Evolutionary conservation across 1,284 basidiomycete genomes (phyloP), one percentile per base, ranked within the genome.

Genomic region (Megacollybia platyphylla): DNA sequence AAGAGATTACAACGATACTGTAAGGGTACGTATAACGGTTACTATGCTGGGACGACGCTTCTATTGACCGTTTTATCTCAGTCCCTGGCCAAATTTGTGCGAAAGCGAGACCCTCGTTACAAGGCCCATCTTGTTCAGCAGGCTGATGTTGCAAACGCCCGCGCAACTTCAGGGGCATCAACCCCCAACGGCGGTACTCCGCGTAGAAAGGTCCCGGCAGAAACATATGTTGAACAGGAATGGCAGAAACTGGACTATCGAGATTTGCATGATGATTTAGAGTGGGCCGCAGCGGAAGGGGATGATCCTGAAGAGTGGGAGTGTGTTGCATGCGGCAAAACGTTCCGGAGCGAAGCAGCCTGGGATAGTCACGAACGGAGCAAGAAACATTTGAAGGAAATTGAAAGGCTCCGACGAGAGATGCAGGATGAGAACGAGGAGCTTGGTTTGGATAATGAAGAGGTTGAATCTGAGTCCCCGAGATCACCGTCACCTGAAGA

Each of bases 311-410:
- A 87, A 53, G 81, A 83, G 55, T 93, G 88, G 76, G 92, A 97
- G 58, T 99, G 96, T 54, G 84, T 97, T n/a, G 94, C 86, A 2
- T 99, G 96, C 56, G 72, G 78, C 43, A 97, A 97, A 65, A 72
- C 71, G 1, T 98, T 97, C 61, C 71, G 84, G 54, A 92, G 85
- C 51, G 91, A 97, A 56, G 88, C 90, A 0, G 87, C 91, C 11
- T 98, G 93, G 90, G 73, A 81, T 52, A 97, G 93, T 58, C 96
- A 98, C 52, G 96, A 98, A 60, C 71, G 91, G 51, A 97, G 92
- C 61, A 88, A 87, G 61, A 97, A 94, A 60, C 96, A 99, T 59
- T 63, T 89, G 58, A 90, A 87, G 60, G 87, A 89, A 47, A 79
- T 94, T 11, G 87, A 87, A 56, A 67, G 64, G 50, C 57, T 94